Percentiles rank a stretch among this genome's conserved stretches.
These are phyloP conservation scores for Taphrina confusa DNA, from an alignment of 1,139 yeast species.

Conservation along the genomic window DNA sequence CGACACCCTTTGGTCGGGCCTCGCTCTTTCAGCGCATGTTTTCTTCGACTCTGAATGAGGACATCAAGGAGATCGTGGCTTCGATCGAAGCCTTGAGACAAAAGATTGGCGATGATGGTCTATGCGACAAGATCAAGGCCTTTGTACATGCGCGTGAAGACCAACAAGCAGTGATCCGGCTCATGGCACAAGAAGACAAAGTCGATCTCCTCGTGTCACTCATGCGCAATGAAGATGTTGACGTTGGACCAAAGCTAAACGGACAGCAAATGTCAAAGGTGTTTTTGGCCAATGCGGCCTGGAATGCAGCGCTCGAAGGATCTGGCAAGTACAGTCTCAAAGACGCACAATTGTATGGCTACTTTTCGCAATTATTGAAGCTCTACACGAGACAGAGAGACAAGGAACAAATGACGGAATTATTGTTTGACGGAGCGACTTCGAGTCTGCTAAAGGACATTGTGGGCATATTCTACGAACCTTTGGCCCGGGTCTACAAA, in stretches of 20 bases:
- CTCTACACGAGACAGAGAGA: slow-evolving; percentile 69
- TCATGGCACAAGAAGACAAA: slow-evolving; percentile 41
- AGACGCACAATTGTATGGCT: slow-evolving; percentile 45
- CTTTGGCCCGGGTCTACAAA: slow-evolving; percentile 73
- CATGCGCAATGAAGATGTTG: slow-evolving; percentile 40
- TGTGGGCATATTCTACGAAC: slow-evolving; percentile 77
- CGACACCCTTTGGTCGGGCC: slow-evolving; percentile 70
- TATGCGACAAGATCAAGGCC: slow-evolving; percentile 43
- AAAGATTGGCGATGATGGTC: slow-evolving; percentile 46
- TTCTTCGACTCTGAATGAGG: slow-evolving; percentile 74
- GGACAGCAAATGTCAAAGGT: slow-evolving; percentile 40
- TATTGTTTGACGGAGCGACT: slow-evolving; percentile 84
- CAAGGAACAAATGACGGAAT: slow-evolving; percentile 67
- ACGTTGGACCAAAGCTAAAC: slow-evolving; percentile 37
- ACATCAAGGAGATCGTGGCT: slow-evolving; percentile 64
- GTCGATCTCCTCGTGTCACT: slow-evolving; percentile 44
- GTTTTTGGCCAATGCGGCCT: slow-evolving; percentile 45
- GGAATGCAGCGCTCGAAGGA: slow-evolving; percentile 48
- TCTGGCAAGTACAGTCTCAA: slow-evolving; percentile 41
- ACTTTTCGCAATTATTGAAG: slow-evolving; percentile 63
- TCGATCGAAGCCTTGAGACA: slow-evolving; percentile 56
- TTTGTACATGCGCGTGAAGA: slow-evolving; percentile 43
- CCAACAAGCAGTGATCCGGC: slow-evolving; percentile 42
- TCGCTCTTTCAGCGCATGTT: slow-evolving; percentile 73
- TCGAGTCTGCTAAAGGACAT: slow-evolving; percentile 69